These are phyloP conservation scores for Colletotrichum spaethianum DNA, from an alignment of 2,329 filamentous ascomycete species.

Conservation along the genomic window DNA sequence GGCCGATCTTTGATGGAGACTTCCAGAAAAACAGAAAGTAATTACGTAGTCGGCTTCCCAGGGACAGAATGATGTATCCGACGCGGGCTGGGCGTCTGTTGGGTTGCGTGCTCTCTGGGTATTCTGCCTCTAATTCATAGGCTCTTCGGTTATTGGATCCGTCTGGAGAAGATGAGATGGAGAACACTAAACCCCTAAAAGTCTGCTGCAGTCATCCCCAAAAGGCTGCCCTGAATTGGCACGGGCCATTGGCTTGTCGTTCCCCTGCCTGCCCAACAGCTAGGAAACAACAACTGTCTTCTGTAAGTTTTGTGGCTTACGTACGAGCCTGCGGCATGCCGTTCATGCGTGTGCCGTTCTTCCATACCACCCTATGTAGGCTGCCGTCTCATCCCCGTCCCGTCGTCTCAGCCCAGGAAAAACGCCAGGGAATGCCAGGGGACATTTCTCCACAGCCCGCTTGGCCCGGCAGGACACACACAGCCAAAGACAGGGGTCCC, in stretches of 20 bases:
- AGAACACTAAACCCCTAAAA: neutral
- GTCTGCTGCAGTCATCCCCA: neutral
- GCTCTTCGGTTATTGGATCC: neutral
- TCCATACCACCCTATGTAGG: neutral
- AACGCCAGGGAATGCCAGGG: neutral
- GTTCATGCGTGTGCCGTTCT: constrained; percentile 6
- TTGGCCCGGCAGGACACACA: neutral
- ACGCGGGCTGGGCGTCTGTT: neutral
- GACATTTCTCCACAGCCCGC: neutral
- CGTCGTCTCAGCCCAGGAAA: constrained; percentile 2
- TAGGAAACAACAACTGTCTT: neutral
- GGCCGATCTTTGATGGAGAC: neutral
- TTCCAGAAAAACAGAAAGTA: neutral
- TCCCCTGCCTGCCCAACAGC: neutral
- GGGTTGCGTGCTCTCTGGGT: no score
- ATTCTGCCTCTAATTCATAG: neutral
- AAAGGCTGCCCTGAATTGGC: neutral
- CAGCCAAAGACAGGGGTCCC: neutral
- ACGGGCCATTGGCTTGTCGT: neutral
- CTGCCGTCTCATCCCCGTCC: constrained; percentile 17
- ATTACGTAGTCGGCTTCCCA: neutral
- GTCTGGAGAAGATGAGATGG: neutral
- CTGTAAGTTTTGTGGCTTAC: neutral
- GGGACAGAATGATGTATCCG: neutral
- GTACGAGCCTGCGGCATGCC: neutral